Evolutionary conservation across 805 yeast species (phyloP), one percentile per base, ranked within the genome.

Genomic region (Candida railenensis): DNA sequence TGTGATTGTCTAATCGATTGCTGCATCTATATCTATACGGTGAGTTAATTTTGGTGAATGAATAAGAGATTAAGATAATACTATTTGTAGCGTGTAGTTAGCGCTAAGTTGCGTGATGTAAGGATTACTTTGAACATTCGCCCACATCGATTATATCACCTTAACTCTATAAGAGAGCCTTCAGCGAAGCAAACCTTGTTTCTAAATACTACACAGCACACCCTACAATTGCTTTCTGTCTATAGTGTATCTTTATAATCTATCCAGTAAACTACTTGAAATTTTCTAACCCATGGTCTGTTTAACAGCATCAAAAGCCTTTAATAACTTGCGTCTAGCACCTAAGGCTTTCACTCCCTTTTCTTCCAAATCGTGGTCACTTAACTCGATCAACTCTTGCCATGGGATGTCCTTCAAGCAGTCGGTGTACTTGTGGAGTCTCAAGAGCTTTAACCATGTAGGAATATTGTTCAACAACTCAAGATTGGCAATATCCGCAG

Each of bases 301-400:
- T 15, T 81, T 82, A 39, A 92, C 96, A 47, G 83, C 85, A 49
- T 83, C 87, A 70, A 94, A 94, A 33, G 96, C 95, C 70, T 94
- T 94, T 57, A 94, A 70, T 63, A 94, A 77, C 69, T 94, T 94
- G 47, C 97, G 80, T 52, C 99, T 76, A 0, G 99, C 99, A 4
- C 99, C 99, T 53, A 94, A 75, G 0, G 99, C 97, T 53, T 83
- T 80, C 36, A 94, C 97, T 4, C 99, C 99, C 48, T 82, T 75
- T 3, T 74, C 76, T 53, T 85, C 89, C 57, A 94, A 74, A 48
- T 82, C 79, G 3, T 68, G 77, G 61, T 92, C 96, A 49, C 73
- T 73, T 53, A 87, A 71, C 53, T 80, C 80, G 48, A 94, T 78
- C 71, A 94, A 75, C 39, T 85, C 87, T 51, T 77, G 72, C 98